Base-by-base conservation (phyloP, 495 filamentous ascomycete genomes). In the Penicillium paxilli region DNA sequence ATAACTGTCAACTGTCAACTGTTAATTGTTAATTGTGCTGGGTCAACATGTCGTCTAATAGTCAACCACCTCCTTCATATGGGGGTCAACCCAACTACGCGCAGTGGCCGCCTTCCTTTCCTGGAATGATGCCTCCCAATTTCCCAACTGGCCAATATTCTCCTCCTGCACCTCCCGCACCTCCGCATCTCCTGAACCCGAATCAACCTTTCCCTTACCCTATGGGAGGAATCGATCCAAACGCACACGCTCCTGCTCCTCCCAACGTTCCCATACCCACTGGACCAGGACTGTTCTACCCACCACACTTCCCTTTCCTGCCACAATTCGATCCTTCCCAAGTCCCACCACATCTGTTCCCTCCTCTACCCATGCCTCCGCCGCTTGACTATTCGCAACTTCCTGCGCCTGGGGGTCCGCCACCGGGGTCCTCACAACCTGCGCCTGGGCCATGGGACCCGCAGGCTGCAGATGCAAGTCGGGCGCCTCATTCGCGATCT, bases 41-140 rank as follows among this genome's bases (percentile, higher is more conserved):
- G n/a, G n/a, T n/a, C n/a, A n/a, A n/a, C 44, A 70, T 49, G 51
- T 86, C 86, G 83, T 78, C 80, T 33, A 75, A 80, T 55, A 74
- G 80, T 54, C 80, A 86, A 67, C 79, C 80, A 51, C 72, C 72
- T 47, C 77, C 81, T 28, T 65, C 79, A 5, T 84, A 76, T 63
- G 79, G 79, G 47, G 74, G 68, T 14, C 66, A 66, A 30, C 51
- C 63, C 24, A 64, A 65, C 50, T 69, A 70, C 50, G 53, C 63
- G 26, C 70, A 67, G 57, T 77, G 74, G 74, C 62, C 62, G 47
- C 44, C 61, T 1, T 48, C 67, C 17, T 61, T 64, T 41, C 62
- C 67, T 26, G 25, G 63, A 4, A 60, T 65, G 48, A 20, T 65
- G 1, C 61, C 65, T 19, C 60, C 54, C 19, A 62, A 59, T 44